Conservation (phyloP, 257 asterid genomes). For the Solanum stenotomum region DNA sequence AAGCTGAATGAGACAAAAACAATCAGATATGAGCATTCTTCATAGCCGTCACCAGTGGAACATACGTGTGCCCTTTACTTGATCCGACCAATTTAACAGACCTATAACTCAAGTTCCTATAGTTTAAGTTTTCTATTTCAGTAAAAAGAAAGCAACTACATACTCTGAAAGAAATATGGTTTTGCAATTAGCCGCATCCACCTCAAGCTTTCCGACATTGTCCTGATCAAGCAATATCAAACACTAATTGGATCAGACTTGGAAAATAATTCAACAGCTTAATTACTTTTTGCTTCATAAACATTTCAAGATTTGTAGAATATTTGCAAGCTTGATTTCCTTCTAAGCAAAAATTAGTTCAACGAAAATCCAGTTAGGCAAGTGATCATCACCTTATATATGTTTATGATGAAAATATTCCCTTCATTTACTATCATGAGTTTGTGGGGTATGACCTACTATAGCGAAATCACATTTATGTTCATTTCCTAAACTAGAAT, state of each 20-base stretch:
- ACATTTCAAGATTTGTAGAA: not conserved
- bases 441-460: not conserved
- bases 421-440: not conserved
- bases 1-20: not conserved
- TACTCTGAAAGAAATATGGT: conserved; percentile 89
- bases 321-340: not conserved
- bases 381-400: not conserved
- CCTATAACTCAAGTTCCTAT: not conserved
- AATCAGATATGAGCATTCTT: not conserved
- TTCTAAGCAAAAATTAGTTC: not conserved
- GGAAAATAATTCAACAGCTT: not conserved
- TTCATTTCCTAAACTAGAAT: not conserved
- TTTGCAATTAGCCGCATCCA: conserved; percentile 87
- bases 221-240: conserved; percentile 37
- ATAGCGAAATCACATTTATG: not conserved
- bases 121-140: not conserved
- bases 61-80: not conserved
- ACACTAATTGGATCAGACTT: not conserved
- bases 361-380: not conserved
- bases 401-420: not conserved
- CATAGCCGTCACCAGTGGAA: not conserved
- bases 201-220: conserved; percentile 61
- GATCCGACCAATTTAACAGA: not conserved
- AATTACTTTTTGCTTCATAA: not conserved
- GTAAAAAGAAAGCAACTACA: conserved; percentile 10